Percentiles rank a stretch among this genome's conserved stretches.
phyloP scores from a whole-genome alignment of 768 basidiomycete species.

The Plicaturopsis crispa region DNA sequence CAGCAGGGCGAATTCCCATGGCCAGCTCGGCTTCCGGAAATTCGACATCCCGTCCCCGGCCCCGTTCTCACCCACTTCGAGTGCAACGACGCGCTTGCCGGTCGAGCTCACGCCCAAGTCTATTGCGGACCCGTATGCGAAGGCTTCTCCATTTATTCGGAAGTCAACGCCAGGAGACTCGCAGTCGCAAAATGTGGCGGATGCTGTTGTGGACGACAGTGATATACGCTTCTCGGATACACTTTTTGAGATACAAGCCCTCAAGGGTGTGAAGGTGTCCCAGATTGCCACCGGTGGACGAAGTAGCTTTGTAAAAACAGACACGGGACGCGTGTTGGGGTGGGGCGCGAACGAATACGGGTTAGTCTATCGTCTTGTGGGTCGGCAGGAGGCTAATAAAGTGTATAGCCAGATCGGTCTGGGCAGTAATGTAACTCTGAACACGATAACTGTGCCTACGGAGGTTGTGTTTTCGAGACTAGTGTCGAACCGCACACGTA shows the following conservation, averaged over 20 bases:
- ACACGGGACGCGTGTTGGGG: constrained; percentile 66
- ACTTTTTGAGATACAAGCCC: constrained; percentile 70
- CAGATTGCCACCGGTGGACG: constrained; percentile 69
- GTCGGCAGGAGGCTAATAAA: no score
- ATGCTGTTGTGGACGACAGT: constrained; percentile 20
- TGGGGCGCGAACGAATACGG: constrained; percentile 91
- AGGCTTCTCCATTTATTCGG: constrained; percentile 33
- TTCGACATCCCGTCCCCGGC: constrained; percentile 41
- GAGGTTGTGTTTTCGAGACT: constrained; percentile 71
- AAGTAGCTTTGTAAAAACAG: constrained; percentile 67
- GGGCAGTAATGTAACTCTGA: constrained; percentile 52
- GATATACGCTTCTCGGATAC: constrained; percentile 59
- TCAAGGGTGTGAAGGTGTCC: constrained; percentile 53
- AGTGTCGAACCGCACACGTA: constrained; percentile 38
- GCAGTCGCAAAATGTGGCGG: constrained; percentile 24
- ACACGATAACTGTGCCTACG: constrained; percentile 73
- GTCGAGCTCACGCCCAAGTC: constrained; percentile 55
- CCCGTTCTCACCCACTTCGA: constrained; percentile 14
- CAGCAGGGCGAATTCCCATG: constrained; percentile 67
- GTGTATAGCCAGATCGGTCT: constrained; percentile 84
- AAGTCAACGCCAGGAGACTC: constrained; percentile 17
- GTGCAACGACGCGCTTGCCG: constrained; percentile 25
- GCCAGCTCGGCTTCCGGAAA: constrained; percentile 77
- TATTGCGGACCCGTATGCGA: constrained; percentile 41
- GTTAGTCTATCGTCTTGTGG: constrained; percentile 27